These are phyloP conservation scores for Tricholoma sp. DNA, from an alignment of 768 basidiomycete genomes.

Conservation along the genomic window DNA sequence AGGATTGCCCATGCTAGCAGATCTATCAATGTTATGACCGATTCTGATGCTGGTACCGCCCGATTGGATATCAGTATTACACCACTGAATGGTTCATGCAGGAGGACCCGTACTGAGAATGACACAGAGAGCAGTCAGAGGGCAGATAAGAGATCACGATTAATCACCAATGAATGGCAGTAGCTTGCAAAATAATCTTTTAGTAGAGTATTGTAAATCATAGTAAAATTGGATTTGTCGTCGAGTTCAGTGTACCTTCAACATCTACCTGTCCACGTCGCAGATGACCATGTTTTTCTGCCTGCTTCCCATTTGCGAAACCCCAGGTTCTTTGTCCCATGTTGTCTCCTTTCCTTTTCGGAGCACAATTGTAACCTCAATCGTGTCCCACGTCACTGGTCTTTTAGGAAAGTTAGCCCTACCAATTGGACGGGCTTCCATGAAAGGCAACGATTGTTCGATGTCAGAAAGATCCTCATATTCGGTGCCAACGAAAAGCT, in stretches of 20 bases:
- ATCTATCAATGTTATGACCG: neutral
- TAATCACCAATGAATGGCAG: too few relatives aligned
- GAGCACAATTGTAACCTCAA: neutral
- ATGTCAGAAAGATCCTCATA: neutral
- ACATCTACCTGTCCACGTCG: too few relatives aligned
- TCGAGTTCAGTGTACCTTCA: too few relatives aligned
- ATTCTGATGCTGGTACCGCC: neutral
- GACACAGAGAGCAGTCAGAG: neutral
- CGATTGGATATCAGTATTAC: neutral
- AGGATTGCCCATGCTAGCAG: neutral
- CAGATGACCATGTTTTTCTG: too few relatives aligned
- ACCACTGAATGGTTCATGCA: neutral
- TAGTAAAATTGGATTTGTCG: too few relatives aligned
- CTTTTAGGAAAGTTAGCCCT: neutral
- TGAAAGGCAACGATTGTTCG: neutral
- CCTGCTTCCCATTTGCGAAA: too few relatives aligned
- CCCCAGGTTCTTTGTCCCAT: neutral
- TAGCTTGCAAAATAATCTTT: too few relatives aligned
- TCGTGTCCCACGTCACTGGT: neutral
- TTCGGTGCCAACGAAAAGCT: neutral
- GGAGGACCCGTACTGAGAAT: neutral
- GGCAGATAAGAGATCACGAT: neutral
- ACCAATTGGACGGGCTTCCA: neutral
- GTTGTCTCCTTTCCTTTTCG: neutral
- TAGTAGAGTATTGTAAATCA: too few relatives aligned